Base-by-base conservation (phyloP, 306 rosid genomes). In the Hippophae tibetana region DNA sequence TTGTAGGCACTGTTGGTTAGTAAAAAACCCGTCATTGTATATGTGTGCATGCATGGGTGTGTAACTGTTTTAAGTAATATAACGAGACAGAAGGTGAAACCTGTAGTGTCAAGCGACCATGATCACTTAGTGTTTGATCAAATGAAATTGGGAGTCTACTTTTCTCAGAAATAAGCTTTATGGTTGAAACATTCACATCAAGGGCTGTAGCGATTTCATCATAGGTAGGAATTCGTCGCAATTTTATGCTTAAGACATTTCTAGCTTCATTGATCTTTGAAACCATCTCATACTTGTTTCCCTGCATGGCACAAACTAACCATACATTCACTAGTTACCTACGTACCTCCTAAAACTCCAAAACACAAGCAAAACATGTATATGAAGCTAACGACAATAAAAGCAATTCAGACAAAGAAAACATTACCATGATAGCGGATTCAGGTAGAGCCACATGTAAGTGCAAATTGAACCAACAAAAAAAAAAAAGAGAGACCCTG, bases 301-400 rank as follows among this genome's bases (percentile, higher is more conserved):
- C 94, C 95, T 86, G 59, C 72, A 84, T 73, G 78, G 58, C 13
- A 76, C 73, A 70, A 73, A 76, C 97, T 86, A 89, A 73, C 86
- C 84, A 78, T 58, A 57, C 81, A 79, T 76, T 84, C 76, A 82
- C 79, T 80, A 65, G 79, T 81, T 68, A 78, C 78, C 72, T 66
- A 59, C 69, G 67, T 61, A 75, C 55, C 57, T 66, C 47, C 46
- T 7, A 31, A 61, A 46, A 56, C 72, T 18, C 18, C 12, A 5
- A 26, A 43, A 8, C 14, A 47, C 27, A 27, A 44, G 41, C 3
- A 10, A 10, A 55, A 10, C 12, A 27, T 18, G 9, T 31, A 31
- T 31, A 31, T 31, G 38, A 31, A 31, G 38, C 38, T 31, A 31
- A 3, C 38, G 5, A 31, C 4, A 31, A 31, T 4, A 2, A 2